Percentiles rank a stretch among this genome's conserved stretches.
phyloP scores from a whole-genome alignment of 2,329 filamentous ascomycete genomes.

The Zasmidium cellare region DNA sequence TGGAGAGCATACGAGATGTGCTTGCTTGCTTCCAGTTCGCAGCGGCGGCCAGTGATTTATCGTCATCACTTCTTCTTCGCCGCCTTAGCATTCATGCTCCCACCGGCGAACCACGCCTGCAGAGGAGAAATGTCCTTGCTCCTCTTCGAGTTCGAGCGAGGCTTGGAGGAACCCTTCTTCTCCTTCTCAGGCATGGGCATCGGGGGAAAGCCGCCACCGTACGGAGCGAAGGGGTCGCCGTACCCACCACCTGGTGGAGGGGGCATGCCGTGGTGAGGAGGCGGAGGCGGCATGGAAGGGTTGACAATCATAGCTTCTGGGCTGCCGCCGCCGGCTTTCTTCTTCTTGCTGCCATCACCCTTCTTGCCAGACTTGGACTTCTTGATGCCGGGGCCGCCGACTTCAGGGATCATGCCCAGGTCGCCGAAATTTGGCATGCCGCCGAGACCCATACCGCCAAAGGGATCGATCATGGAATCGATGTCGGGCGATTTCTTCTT shows the following conservation, averaged over 20 bases:
- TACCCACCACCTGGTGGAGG: conserved; percentile 16
- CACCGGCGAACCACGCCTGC: conserved; percentile 32
- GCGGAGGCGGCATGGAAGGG: conserved; percentile 1
- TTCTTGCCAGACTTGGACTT: conserved; percentile 16
- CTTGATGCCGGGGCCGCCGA: conserved; percentile 12
- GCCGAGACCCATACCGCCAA: conserved; percentile 16
- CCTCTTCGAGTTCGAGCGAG: conserved; percentile 21
- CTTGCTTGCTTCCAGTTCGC: no score
- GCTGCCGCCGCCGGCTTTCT: conserved; percentile 13
- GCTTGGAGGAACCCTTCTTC: conserved; percentile 10
- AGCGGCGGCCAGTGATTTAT: no score
- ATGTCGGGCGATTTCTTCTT: conserved; percentile 20
- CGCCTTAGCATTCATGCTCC: conserved; percentile 16
- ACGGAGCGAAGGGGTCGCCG: conserved; percentile 18
- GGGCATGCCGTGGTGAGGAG: conserved; percentile 8
- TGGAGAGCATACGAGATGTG: no score
- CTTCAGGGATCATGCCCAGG: conserved; percentile 17
- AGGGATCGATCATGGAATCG: conserved; percentile 14
- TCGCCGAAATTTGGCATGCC: conserved; percentile 6
- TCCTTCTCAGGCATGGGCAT: background rate
- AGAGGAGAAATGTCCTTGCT: conserved; percentile 28
- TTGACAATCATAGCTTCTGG: conserved; percentile 18
- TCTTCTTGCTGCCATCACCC: conserved; percentile 16
- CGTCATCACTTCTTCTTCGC: conserved; percentile 15
- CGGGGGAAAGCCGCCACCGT: conserved; percentile 12